These are phyloP conservation scores for Chytriomyces confervae DNA, from an alignment of 192 early-diverging fungal species.

Conservation along the genomic window DNA sequence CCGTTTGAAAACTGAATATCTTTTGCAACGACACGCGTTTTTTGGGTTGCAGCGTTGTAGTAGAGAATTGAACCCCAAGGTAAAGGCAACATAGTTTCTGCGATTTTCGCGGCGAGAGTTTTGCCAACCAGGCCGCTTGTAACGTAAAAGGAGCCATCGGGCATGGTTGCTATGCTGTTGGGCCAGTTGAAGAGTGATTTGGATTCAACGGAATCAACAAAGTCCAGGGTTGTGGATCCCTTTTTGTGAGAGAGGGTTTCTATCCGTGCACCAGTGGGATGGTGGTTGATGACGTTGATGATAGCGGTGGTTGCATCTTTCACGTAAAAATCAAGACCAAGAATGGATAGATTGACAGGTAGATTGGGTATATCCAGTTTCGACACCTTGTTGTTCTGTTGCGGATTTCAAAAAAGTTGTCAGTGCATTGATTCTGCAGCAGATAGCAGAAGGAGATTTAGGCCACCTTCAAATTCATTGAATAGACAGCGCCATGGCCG, in stretches of 20 bases:
- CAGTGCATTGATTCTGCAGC: neutral
- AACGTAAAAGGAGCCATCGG: slow-evolving; percentile 15
- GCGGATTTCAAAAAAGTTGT: neutral
- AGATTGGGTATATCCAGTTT: neutral
- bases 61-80: slow-evolving; percentile 10
- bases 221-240: neutral
- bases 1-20: slow-evolving; percentile 26
- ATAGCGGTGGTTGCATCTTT: slow-evolving; percentile 10
- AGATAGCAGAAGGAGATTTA: neutral
- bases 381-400: neutral
- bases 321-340: neutral
- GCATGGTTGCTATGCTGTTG: neutral
- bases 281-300: slow-evolving; percentile 11
- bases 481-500: slow-evolving; percentile 19
- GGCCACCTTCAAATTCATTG: slow-evolving; percentile 16
- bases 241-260: slow-evolving; percentile 21
- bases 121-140: slow-evolving; percentile 14
- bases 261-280: slow-evolving; percentile 17
- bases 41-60: slow-evolving; percentile 20
- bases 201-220: slow-evolving; percentile 3
- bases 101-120: neutral
- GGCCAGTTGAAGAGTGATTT: neutral
- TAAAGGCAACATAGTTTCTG: neutral
- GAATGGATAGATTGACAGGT: neutral
- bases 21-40: slow-evolving; percentile 3